phyloP scores from a whole-genome alignment of 208 protist species.

The Angomonas ambiguus region DNA sequence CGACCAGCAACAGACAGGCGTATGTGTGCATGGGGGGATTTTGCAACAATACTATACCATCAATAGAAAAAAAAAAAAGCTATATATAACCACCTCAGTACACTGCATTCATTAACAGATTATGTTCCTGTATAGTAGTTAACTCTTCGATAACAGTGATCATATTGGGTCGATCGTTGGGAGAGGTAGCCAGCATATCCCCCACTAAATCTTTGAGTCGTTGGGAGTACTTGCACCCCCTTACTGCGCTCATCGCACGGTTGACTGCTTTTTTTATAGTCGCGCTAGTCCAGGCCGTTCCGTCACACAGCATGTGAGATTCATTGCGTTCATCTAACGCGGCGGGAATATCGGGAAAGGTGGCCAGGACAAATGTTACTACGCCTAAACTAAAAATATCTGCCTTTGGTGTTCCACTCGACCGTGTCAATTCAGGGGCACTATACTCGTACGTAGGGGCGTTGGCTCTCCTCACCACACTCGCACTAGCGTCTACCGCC shows the following conservation, averaged over 20 bases:
- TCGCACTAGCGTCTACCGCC: conserved; percentile 40
- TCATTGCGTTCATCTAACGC: conserved; percentile 12
- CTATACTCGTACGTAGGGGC: conserved; percentile 80
- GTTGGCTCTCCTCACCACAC: conserved; percentile 27
- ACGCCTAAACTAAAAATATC: conserved; percentile 86
- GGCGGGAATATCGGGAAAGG: conserved; percentile 36
- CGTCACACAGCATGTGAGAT: conserved; percentile 46
- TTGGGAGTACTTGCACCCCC: conserved; percentile 48
- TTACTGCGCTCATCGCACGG: conserved; percentile 28
- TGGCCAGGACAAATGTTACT: conserved; percentile 70
- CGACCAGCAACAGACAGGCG: background rate
- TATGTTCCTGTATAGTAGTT: conserved; percentile 50
- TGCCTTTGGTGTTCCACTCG: conserved; percentile 54
- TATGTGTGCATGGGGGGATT: background rate
- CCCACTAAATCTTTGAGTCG: conserved; percentile 52
- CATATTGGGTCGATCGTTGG: conserved; percentile 38
- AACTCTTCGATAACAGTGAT: conserved; percentile 37
- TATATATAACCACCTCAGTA: background rate
- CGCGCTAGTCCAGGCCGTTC: conserved; percentile 42
- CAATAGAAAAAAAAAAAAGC: conserved; percentile 13
- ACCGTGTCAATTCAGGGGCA: conserved; percentile 53
- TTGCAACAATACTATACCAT: background rate
- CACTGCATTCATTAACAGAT: too few relatives aligned
- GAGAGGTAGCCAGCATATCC: conserved; percentile 60
- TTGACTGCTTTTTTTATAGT: conserved; percentile 44